Percentiles rank a stretch among this genome's conserved stretches.
Conservation (phyloP, 768 basidiomycete genomes). For the Galerina sulciceps region DNA sequence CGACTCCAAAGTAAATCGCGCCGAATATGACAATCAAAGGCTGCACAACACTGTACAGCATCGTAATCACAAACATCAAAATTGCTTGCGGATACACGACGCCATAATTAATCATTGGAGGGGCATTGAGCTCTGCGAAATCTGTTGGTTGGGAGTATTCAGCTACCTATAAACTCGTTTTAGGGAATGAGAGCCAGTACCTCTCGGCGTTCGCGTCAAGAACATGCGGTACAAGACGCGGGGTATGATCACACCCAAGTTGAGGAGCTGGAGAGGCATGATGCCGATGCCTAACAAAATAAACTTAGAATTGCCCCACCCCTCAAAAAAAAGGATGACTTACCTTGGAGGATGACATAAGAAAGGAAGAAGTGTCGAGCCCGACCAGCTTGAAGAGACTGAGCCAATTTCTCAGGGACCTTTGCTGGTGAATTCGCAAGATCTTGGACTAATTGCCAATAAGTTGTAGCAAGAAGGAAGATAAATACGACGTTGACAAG, state of each 20-base stretch:
- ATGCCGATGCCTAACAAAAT: slow-evolving; percentile 72
- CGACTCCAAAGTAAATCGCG: slow-evolving; percentile 94
- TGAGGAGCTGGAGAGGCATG: slow-evolving; percentile 95
- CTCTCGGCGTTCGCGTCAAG: slow-evolving; percentile 88
- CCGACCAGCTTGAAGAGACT: slow-evolving; percentile 76
- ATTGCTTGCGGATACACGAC: slow-evolving; percentile 97
- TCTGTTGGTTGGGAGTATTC: slow-evolving; percentile 49
- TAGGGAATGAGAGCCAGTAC: slow-evolving; percentile 36
- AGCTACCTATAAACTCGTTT: background rate
- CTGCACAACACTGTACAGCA: slow-evolving; percentile 95
- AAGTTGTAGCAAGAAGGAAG: slow-evolving; percentile 89
- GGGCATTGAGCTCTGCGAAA: slow-evolving; percentile 94
- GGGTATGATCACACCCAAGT: slow-evolving; percentile 87
- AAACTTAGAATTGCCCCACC: background rate
- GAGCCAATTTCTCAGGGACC: slow-evolving; percentile 91
- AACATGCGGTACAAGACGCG: slow-evolving; percentile 75
- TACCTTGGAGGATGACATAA: slow-evolving; percentile 87
- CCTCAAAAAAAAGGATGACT: too few species aligned
- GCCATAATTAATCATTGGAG: slow-evolving; percentile 98
- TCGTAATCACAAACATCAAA: slow-evolving; percentile 91
- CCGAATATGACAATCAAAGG: slow-evolving; percentile 96
- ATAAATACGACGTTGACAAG: slow-evolving; percentile 93
- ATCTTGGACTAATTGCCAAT: slow-evolving; percentile 90
- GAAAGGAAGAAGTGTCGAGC: slow-evolving; percentile 86
- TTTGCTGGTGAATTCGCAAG: slow-evolving; percentile 93